Base-by-base conservation (phyloP, 805 yeast species). In the Nakazawaea anatomiae region DNA sequence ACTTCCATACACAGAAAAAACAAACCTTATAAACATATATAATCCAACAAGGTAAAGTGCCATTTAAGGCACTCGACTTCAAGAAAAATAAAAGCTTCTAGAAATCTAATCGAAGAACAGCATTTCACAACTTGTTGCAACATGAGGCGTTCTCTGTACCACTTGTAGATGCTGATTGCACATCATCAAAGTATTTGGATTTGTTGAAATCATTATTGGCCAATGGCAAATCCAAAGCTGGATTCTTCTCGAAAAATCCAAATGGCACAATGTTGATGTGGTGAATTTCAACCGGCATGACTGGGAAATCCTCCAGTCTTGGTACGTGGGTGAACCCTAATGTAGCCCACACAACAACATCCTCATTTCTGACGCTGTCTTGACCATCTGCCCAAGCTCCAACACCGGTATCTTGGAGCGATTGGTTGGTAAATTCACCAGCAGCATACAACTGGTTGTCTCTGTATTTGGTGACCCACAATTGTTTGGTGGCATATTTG, bases 361-460 rank as follows among this genome's bases (percentile, higher is more conserved):
- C 91, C 27, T 83, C 83, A 66, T 86, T 79, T 79, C 91, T 83
- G 36, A 86, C 89, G 38, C 69, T 63, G 53, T 85, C 90, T 48
- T 70, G 67, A 58, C 86, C 85, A 61, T 82, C 75, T 39, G 88
- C 87, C 85, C 90, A 87, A 44, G 66, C 73, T 39, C 82, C 84
- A 49, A 87, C 65, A 64, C 94, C 95, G 28, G 86, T 77, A 65
- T 86, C 94, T 4, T 47, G 61, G 52, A 76, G 75, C 11, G 92
- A 85, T 70, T 87, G 95, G 68, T 87, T 87, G 55, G 95, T 87
- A 73, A 87, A 86, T 65, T 85, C 91, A 67, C 95, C 95, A 54
- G 90, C 91, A 46, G 91, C 91, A 57, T 74, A 87, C 58, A 85
- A 67, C 68, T 85, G 81, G 63, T 83, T 76, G 63, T 87, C 94